phyloP scores from a whole-genome alignment of 2,329 filamentous ascomycete species.

The Plenodomus biglobosus region DNA sequence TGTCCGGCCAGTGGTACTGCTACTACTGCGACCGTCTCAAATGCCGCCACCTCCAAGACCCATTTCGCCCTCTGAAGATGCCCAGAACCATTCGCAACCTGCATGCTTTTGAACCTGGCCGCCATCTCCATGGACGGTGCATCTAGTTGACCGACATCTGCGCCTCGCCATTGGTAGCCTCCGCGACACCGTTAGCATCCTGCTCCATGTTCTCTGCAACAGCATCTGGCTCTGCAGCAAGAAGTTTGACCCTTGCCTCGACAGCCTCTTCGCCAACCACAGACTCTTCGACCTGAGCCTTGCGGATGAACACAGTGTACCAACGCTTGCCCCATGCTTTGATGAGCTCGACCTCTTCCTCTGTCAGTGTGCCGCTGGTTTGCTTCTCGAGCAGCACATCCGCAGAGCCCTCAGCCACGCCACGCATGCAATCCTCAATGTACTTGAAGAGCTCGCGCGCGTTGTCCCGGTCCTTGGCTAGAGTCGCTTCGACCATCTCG shows the following conservation, averaged over 20 bases:
- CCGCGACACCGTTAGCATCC: constrained; percentile 21
- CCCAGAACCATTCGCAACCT: background rate
- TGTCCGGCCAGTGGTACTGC: background rate
- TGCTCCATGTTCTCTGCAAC: constrained; percentile 24
- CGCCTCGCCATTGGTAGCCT: constrained; percentile 30
- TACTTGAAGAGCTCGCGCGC: constrained; percentile 79
- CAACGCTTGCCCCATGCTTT: constrained; percentile 82
- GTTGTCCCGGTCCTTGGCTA: constrained; percentile 67
- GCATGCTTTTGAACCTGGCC: background rate
- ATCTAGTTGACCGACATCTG: constrained; percentile 17
- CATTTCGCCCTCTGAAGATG: background rate
- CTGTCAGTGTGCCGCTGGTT: constrained; percentile 47
- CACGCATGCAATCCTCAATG: constrained; percentile 75
- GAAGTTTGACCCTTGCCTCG: constrained; percentile 47
- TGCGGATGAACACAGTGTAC: constrained; percentile 80
- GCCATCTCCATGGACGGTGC: background rate
- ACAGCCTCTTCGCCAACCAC: constrained; percentile 60
- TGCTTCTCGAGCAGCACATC: constrained; percentile 76
- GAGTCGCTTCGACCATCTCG: constrained; percentile 64
- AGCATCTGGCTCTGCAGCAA: constrained; percentile 31
- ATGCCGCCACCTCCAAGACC: background rate
- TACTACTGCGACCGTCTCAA: background rate
- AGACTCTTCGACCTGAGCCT: constrained; percentile 82
- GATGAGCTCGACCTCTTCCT: constrained; percentile 61
- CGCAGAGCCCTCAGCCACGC: constrained; percentile 71